Evolutionary conservation across 768 basidiomycete genomes (phyloP).

Genomic region (Lactifluus piperatus): DNA sequence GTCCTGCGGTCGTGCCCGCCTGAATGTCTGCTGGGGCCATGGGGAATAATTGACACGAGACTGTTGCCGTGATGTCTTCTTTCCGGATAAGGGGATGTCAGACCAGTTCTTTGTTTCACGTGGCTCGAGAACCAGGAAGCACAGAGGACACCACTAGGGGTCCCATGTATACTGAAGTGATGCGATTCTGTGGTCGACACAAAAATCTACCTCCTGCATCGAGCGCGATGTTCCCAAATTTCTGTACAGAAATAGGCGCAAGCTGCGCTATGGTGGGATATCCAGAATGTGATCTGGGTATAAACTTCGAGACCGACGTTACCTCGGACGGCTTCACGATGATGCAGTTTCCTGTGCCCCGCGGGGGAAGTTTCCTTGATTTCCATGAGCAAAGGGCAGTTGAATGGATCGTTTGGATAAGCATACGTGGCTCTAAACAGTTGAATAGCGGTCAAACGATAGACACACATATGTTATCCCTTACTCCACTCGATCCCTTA

Average conservation of each 20-base stretch:
- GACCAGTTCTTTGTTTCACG: conserved; percentile 56
- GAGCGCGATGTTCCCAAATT: conserved; percentile 58
- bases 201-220: conserved; percentile 52
- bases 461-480: too few species aligned
- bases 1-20: conserved; percentile 75
- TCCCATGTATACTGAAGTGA: conserved; percentile 29
- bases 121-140: conserved; percentile 61
- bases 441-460: too few species aligned
- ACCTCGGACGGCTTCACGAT: conserved; percentile 80
- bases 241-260: conserved; percentile 71
- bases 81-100: conserved; percentile 62
- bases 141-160: conserved; percentile 72
- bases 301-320: not conserved
- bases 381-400: conserved; percentile 83
- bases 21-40: conserved; percentile 23
- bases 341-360: conserved; percentile 74
- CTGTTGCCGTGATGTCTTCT: conserved; percentile 72
- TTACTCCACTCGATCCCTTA: too few species aligned
- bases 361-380: conserved; percentile 85
- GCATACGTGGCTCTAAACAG: not conserved
- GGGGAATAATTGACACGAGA: not conserved
- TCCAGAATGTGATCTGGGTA: not conserved
- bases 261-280: conserved; percentile 32
- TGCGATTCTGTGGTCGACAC: not conserved
- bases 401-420: conserved; percentile 54